Conservation (phyloP, 2,329 filamentous ascomycete species). For the Claviceps sp. region DNA sequence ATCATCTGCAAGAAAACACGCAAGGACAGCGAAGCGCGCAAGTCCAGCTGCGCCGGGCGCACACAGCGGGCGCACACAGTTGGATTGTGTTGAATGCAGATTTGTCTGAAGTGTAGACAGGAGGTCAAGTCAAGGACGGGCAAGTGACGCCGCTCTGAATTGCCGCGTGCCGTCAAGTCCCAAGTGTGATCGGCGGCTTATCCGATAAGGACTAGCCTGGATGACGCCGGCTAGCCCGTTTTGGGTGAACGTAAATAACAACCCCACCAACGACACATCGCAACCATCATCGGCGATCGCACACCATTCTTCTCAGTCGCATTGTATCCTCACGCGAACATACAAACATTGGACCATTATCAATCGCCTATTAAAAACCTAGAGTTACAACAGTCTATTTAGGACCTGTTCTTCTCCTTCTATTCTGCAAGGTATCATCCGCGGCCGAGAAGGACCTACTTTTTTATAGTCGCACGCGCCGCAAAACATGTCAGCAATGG, state of each 20-base stretch:
- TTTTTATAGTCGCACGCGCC: neutral
- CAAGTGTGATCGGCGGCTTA: too few species aligned
- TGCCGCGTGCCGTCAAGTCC: too few species aligned
- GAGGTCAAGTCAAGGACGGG: neutral
- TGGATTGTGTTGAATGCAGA: neutral
- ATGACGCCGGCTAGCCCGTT: constrained; percentile 3
- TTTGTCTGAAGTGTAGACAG: neutral
- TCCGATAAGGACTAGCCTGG: too few species aligned
- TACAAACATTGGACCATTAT: neutral
- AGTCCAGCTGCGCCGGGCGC: neutral
- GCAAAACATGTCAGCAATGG: constrained; percentile 19
- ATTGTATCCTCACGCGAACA: neutral
- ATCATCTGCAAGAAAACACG: neutral
- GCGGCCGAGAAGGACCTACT: neutral
- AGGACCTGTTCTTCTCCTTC: neutral
- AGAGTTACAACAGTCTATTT: neutral
- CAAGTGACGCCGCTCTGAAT: neutral
- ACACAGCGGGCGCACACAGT: neutral
- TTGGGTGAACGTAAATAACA: constrained; percentile 8
- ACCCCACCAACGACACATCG: neutral
- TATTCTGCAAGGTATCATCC: neutral
- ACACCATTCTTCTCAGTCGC: neutral
- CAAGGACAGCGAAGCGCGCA: too few species aligned
- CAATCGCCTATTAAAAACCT: neutral
- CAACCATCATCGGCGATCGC: neutral